Evolutionary conservation across 2,329 filamentous ascomycete genomes (phyloP).

Genomic region (Cadophora sp.): DNA sequence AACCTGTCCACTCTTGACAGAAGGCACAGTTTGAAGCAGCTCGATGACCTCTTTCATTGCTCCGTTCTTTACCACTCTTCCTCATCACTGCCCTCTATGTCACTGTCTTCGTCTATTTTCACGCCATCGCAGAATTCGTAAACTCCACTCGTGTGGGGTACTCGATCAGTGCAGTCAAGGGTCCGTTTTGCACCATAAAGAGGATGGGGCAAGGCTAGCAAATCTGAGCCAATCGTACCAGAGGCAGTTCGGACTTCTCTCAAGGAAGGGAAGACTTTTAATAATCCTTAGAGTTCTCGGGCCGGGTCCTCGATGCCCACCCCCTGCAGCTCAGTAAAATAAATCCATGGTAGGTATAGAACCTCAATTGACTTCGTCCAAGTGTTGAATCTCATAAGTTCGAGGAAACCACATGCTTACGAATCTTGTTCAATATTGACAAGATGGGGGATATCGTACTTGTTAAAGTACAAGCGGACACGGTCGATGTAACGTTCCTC

Average conservation of each 20-base stretch:
- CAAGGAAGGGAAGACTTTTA: background rate
- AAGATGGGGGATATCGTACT: background rate
- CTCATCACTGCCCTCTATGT: too few species aligned
- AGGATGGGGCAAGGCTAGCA: background rate
- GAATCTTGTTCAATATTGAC: background rate
- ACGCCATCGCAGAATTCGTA: too few species aligned
- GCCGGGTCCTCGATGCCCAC: background rate
- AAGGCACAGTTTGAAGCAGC: background rate
- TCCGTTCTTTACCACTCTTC: too few species aligned
- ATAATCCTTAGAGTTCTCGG: background rate
- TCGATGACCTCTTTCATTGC: background rate
- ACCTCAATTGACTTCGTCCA: background rate
- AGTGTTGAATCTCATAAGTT: background rate
- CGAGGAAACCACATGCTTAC: background rate
- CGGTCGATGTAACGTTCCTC: too few species aligned
- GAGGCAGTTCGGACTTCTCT: background rate
- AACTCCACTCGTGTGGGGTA: too few species aligned
- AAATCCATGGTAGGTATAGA: background rate
- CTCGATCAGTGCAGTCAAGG: background rate
- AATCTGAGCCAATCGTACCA: too few species aligned
- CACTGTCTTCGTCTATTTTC: background rate
- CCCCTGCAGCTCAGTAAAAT: background rate
- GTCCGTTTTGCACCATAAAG: background rate
- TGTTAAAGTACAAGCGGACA: background rate
- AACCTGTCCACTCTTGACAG: background rate